Conservation (phyloP, 768 basidiomycete genomes). For the Cyclocybe cylindracea region DNA sequence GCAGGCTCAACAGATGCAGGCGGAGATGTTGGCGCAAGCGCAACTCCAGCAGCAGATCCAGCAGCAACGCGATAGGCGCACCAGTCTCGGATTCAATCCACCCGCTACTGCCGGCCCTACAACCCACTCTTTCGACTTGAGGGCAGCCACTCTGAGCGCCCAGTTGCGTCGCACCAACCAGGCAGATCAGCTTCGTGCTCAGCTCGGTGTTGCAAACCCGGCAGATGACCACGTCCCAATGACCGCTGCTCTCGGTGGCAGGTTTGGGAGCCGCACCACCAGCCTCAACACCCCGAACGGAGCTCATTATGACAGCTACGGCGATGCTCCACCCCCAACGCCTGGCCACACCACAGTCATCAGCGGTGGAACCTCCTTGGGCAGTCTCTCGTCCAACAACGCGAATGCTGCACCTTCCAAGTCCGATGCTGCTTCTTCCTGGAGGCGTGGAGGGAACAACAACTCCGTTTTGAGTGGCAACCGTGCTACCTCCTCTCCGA, state of each 20-base stretch:
- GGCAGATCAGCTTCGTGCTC: conserved; percentile 64
- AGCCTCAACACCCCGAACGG: conserved; percentile 34
- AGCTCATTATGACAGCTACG: conserved; percentile 35
- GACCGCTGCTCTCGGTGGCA: conserved; percentile 78
- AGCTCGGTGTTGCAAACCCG: conserved; percentile 45
- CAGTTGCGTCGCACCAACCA: conserved; percentile 71
- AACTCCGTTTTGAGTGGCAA: conserved; percentile 72
- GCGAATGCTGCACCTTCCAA: conserved; percentile 59
- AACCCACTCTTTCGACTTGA: conserved; percentile 63
- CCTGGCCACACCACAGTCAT: conserved; percentile 68
- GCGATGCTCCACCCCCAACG: conserved; percentile 49
- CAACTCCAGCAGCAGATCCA: conserved; percentile 38
- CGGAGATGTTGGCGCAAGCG: conserved; percentile 63
- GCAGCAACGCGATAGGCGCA: conserved; percentile 44
- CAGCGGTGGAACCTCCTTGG: conserved; percentile 73
- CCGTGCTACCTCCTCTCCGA: conserved; percentile 62
- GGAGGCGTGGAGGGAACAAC: conserved; percentile 76
- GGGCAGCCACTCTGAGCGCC: conserved; percentile 51
- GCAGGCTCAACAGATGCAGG: conserved; percentile 78
- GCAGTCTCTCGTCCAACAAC: conserved; percentile 47
- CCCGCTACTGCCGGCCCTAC: conserved; percentile 78
- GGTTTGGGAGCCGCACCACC: conserved; percentile 67
- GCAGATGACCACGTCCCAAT: conserved; percentile 69
- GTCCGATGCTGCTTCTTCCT: conserved; percentile 77
- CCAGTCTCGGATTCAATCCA: conserved; percentile 47